These are phyloP conservation scores for Puccinia brachypodii DNA, from an alignment of 1,284 basidiomycete species.

Conservation along the genomic window DNA sequence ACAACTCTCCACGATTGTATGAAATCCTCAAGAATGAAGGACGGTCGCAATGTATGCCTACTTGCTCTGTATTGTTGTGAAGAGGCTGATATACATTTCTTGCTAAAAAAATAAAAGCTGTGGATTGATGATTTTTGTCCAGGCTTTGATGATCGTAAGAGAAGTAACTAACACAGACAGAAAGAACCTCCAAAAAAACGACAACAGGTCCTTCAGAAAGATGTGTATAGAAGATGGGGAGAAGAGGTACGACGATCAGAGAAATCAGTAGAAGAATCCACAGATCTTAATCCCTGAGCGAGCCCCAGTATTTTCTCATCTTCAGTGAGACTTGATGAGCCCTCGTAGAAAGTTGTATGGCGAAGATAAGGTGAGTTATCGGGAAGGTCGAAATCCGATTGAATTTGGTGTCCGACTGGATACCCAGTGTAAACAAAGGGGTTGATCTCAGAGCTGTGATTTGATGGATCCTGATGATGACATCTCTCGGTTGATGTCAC, in stretches of 20 bases:
- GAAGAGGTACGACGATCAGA: neutral
- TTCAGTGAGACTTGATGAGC: neutral
- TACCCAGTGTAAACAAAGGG: neutral
- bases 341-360: neutral
- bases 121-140: too few relatives aligned
- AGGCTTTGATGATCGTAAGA: too few relatives aligned
- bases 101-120: too few relatives aligned
- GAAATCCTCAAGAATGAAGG: too few relatives aligned
- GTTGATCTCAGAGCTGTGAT: neutral
- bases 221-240: neutral
- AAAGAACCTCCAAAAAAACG: neutral
- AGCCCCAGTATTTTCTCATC: neutral
- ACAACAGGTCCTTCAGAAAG: neutral
- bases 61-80: too few relatives aligned
- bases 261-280: neutral
- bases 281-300: neutral
- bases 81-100: too few relatives aligned
- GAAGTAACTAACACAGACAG: too few relatives aligned
- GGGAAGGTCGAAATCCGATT: neutral
- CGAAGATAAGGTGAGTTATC: neutral
- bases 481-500: neutral
- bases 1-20: too few relatives aligned
- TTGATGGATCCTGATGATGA: neutral
- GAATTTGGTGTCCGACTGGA: neutral
- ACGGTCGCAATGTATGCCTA: too few relatives aligned